These are phyloP conservation scores for Hypoxylon sp. DNA, from an alignment of 2,329 filamentous ascomycete genomes.

Conservation along the genomic window DNA sequence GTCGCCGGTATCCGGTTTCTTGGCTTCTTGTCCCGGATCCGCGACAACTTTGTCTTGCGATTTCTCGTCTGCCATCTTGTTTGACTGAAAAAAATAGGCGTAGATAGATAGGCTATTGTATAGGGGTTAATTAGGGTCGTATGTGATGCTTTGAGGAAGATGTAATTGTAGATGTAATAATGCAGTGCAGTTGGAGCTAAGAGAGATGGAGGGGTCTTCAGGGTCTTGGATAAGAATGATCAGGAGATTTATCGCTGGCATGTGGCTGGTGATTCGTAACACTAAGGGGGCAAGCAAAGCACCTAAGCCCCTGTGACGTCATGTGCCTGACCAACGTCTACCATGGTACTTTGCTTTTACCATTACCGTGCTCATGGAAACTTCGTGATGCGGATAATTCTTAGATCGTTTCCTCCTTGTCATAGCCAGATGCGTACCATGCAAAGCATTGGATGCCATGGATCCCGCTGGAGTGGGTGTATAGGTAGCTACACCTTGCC, in stretches of 20 bases:
- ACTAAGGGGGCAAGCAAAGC: conserved; percentile 11
- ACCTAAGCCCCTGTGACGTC: conserved; percentile 28
- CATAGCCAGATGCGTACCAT: background rate
- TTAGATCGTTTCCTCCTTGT: background rate
- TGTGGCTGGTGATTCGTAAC: conserved; percentile 15
- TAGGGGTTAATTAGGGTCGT: conserved; percentile 9
- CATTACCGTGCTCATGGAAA: background rate
- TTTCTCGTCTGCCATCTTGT: conserved; percentile 40
- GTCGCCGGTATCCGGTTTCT: conserved; percentile 33
- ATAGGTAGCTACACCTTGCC: too few species aligned
- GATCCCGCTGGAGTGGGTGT: too few species aligned
- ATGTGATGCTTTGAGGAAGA: conserved; percentile 6
- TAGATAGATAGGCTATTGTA: conserved; percentile 15
- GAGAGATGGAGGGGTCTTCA: background rate
- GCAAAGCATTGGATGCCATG: background rate
- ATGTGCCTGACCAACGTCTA: background rate
- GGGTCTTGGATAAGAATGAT: conserved; percentile 1
- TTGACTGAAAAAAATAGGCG: background rate
- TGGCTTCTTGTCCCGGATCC: conserved; percentile 20
- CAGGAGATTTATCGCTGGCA: conserved; percentile 3
- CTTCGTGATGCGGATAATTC: background rate
- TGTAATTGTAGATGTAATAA: conserved; percentile 4
- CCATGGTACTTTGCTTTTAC: background rate
- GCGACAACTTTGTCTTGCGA: conserved; percentile 28
- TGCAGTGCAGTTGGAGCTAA: background rate